phyloP scores from a whole-genome alignment of 768 basidiomycete species.

The Suillus sp. region DNA sequence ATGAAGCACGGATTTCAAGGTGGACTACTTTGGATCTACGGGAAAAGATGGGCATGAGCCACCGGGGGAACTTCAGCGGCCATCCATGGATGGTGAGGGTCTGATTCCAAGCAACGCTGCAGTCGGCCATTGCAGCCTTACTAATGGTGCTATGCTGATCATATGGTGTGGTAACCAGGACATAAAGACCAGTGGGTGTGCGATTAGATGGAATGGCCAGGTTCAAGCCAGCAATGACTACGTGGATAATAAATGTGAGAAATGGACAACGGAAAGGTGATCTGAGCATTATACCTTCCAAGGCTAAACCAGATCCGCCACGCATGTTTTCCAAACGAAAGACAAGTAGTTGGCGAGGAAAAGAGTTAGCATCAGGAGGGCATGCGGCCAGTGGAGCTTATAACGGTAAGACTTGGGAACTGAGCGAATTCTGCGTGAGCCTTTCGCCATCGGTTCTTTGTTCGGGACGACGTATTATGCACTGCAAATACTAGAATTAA shows the following conservation, averaged over 20 bases:
- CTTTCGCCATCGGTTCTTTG: no score
- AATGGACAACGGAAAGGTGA: not conserved
- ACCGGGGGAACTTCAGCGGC: not conserved
- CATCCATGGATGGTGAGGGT: not conserved
- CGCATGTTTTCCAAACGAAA: not conserved
- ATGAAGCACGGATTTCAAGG: not conserved
- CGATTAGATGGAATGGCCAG: not conserved
- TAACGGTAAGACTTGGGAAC: no score
- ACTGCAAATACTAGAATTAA: no score
- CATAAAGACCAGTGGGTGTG: not conserved
- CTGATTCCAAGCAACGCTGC: not conserved
- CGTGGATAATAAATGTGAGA: not conserved
- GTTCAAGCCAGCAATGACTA: not conserved
- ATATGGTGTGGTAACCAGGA: not conserved
- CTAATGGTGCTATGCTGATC: not conserved
- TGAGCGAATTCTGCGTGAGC: no score
- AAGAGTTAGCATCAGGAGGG: no score
- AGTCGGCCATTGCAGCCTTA: not conserved
- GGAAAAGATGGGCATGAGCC: not conserved
- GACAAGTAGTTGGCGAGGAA: no score
- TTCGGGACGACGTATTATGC: no score
- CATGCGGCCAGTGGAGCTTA: no score
- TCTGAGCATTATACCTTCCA: not conserved
- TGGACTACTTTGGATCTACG: not conserved
- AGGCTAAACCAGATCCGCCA: not conserved